Evolutionary conservation across 495 filamentous ascomycete species (phyloP).

Genomic region (Talaromyces trachyspermus): DNA sequence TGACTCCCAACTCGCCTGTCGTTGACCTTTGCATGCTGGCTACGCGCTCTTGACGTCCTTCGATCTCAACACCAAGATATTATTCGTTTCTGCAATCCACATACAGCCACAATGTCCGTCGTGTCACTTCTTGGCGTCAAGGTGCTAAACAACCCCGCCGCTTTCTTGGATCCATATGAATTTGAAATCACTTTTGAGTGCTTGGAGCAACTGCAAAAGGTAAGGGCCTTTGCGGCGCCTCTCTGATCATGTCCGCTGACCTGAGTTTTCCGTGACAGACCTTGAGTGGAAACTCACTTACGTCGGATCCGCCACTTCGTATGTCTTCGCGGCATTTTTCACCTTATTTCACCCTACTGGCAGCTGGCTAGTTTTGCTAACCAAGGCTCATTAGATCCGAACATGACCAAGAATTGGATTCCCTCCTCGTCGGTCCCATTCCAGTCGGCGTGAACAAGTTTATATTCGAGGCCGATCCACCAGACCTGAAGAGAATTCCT

Average conservation of each 20-base stretch:
- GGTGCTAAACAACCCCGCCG: slow-evolving; percentile 91
- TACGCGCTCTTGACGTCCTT: too few relatives aligned
- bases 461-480: slow-evolving; percentile 91
- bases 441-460: slow-evolving; percentile 98
- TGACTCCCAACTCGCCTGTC: neutral
- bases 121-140: slow-evolving; percentile 92
- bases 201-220: slow-evolving; percentile 89
- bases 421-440: slow-evolving; percentile 90
- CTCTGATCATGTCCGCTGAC: neutral
- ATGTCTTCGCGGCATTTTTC: too few relatives aligned
- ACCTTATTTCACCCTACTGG: too few relatives aligned
- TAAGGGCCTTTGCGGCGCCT: too few relatives aligned
- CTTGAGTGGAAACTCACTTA: slow-evolving; percentile 99
- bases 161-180: slow-evolving; percentile 80
- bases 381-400: slow-evolving; percentile 59
- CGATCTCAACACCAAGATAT: too few relatives aligned
- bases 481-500: slow-evolving; percentile 81
- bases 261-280: slow-evolving; percentile 45
- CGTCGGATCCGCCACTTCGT: slow-evolving; percentile 96
- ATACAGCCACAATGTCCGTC: slow-evolving; percentile 71
- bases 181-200: slow-evolving; percentile 99
- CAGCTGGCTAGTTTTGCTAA: too few relatives aligned
- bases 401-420: slow-evolving; percentile 97
- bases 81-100: neutral
- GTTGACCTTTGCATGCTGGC: too few relatives aligned